Percentiles rank a stretch among this genome's conserved stretches.
Evolutionary conservation across 2,329 filamentous ascomycete genomes (phyloP).

Genomic region (Penicillium decumbens): DNA sequence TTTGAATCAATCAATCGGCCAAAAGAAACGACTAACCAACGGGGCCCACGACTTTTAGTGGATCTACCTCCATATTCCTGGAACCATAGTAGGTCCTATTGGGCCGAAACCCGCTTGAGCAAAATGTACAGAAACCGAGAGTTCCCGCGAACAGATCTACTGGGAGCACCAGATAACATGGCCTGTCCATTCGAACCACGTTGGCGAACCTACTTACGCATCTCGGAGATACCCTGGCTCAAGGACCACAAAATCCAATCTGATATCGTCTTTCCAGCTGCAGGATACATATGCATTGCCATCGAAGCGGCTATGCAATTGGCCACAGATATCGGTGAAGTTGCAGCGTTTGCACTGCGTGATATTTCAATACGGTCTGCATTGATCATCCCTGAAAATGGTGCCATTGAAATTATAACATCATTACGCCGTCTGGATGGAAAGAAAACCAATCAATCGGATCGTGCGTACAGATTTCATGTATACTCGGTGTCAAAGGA

Average conservation of each 20-base stretch:
- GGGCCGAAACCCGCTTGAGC: constrained; percentile 26
- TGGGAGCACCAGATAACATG: constrained; percentile 19
- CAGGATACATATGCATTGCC: constrained; percentile 29
- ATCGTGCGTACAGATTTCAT: constrained; percentile 16
- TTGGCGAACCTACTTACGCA: constrained; percentile 30
- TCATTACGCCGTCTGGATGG: constrained; percentile 3
- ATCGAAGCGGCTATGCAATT: constrained; percentile 26
- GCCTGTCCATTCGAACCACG: constrained; percentile 16
- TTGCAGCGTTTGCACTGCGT: constrained; percentile 12
- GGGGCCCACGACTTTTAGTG: constrained; percentile 10
- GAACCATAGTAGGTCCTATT: constrained; percentile 24
- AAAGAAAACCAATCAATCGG: background rate
- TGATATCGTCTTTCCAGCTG: constrained; percentile 26
- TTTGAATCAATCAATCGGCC: constrained; percentile 19
- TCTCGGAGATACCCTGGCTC: constrained; percentile 29
- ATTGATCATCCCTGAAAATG: constrained; percentile 19
- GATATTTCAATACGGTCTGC: constrained; percentile 24
- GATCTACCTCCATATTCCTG: constrained; percentile 29
- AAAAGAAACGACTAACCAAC: background rate
- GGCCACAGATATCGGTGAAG: background rate
- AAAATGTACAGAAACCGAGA: constrained; percentile 19
- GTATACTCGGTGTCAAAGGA: constrained; percentile 21
- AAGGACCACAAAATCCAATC: constrained; percentile 25
- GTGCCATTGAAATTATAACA: constrained; percentile 16
- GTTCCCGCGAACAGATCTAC: constrained; percentile 21